Conservation (phyloP, 805 yeast species). For the Hanseniaspora guilliermondii region DNA sequence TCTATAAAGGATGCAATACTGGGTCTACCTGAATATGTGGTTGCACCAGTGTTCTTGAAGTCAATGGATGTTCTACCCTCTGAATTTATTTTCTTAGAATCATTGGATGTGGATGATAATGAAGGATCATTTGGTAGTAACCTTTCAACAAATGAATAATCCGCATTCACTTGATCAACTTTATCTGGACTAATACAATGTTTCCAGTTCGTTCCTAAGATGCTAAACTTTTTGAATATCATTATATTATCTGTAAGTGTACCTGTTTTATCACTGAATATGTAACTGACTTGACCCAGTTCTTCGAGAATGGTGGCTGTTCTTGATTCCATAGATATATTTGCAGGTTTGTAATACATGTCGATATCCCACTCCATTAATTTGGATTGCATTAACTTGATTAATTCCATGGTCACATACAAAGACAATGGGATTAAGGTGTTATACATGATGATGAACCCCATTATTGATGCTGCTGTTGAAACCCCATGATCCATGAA, state of each 20-base stretch:
- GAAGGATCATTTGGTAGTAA: conserved; percentile 3
- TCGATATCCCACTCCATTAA: conserved; percentile 83
- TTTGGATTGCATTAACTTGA: conserved; percentile 73
- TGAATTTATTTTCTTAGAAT: background rate
- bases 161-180: conserved; percentile 17
- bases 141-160: conserved; percentile 16
- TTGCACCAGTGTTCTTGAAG: conserved; percentile 32
- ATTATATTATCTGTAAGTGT: conserved; percentile 89
- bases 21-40: conserved; percentile 41
- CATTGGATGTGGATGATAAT: background rate
- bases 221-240: conserved; percentile 80
- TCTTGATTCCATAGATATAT: conserved; percentile 89
- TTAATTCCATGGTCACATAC: conserved; percentile 92
- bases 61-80: conserved; percentile 29
- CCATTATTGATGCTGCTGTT: conserved; percentile 80
- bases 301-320: conserved; percentile 94
- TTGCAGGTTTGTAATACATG: conserved; percentile 73
- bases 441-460: conserved; percentile 93
- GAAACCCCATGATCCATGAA: conserved; percentile 62
- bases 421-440: conserved; percentile 89
- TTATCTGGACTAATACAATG: conserved; percentile 48
- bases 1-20: conserved; percentile 39
- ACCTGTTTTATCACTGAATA: conserved; percentile 94
- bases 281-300: conserved; percentile 88
- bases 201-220: conserved; percentile 80